phyloP scores from a whole-genome alignment of 2,329 filamentous ascomycete species.

The Penicillium verrucosum region DNA sequence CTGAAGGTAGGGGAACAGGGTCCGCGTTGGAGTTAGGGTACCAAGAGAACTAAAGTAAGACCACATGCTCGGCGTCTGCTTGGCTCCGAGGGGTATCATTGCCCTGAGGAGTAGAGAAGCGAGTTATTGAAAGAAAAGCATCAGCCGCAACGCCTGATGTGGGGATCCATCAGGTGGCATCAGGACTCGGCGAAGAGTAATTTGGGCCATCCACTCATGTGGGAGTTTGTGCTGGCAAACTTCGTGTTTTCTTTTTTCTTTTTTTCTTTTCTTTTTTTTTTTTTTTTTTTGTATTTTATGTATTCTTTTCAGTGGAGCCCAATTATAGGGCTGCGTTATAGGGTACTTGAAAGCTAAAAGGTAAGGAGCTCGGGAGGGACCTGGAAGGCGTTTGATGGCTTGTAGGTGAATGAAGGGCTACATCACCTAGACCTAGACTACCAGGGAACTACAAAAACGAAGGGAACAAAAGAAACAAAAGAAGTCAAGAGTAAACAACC shows the following conservation, averaged over 20 bases:
- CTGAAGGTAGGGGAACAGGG: neutral
- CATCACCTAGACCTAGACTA: too few relatives aligned
- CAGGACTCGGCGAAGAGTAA: neutral
- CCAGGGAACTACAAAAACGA: neutral
- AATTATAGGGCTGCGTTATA: neutral
- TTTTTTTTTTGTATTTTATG: neutral
- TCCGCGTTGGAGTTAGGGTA: neutral
- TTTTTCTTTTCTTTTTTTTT: neutral
- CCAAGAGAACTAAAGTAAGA: neutral
- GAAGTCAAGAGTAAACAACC: neutral
- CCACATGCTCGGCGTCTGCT: neutral
- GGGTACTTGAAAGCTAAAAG: neutral
- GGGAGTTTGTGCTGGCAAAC: neutral
- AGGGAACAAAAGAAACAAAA: neutral
- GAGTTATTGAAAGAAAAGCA: neutral
- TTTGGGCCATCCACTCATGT: slow-evolving; percentile 1
- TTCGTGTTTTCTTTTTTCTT: neutral
- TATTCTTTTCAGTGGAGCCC: neutral
- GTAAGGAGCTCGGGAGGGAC: neutral
- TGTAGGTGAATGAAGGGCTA: neutral
- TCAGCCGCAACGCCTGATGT: slow-evolving; percentile 11
- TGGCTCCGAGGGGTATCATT: slow-evolving; percentile 2
- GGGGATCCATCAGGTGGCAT: slow-evolving; percentile 14
- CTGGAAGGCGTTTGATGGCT: neutral
- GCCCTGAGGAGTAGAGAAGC: neutral